Evolutionary conservation across 345 rosid species (phyloP), one percentile per base, ranked within the genome.

Genomic region (Acer negundo): DNA sequence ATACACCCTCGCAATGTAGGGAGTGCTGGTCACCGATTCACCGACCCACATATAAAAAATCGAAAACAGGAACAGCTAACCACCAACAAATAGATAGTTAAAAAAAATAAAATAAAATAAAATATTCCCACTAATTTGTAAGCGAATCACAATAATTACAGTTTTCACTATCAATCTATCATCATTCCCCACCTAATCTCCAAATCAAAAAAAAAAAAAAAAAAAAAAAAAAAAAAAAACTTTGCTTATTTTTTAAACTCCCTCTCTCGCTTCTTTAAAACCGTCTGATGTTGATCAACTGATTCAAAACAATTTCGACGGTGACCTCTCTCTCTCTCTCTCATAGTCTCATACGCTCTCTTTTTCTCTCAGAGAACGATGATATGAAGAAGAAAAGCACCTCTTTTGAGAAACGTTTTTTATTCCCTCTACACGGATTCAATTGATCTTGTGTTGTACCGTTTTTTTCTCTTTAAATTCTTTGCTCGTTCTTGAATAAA

Each of bases 211-310:
- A 35, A 35, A 35, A 28, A 28, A 28, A 1, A 28, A 28, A 28
- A 28, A 28, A 28, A 2, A 62, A n/a, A n/a, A n/a, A n/a, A n/a
- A n/a, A n/a, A n/a, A n/a, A n/a, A n/a, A 44, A 59, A 62, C 82
- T 61, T 75, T 75, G 65, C 74, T 69, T 73, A 1, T 56, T 2
- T 42, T 62, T 40, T 13, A 58, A 69, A 9, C 68, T 71, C 71
- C 49, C 49, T 68, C 71, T 38, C 49, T 79, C 80, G 64, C 72
- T 67, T 55, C 20, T 26, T 31, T 19, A 46, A 71, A 77, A 75
- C 81, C 84, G 75, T 72, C 77, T 35, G 86, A 86, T 84, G 46
- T 31, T 79, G 62, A 79, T 84, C 81, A 65, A 46, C 77, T 78
- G 80, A 23, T 75, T 74, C 79, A 5, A 51, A 38, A 42, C 67